Base-by-base conservation (phyloP, 2,329 filamentous ascomycete species). In the Pseudogymnoascus sp. region DNA sequence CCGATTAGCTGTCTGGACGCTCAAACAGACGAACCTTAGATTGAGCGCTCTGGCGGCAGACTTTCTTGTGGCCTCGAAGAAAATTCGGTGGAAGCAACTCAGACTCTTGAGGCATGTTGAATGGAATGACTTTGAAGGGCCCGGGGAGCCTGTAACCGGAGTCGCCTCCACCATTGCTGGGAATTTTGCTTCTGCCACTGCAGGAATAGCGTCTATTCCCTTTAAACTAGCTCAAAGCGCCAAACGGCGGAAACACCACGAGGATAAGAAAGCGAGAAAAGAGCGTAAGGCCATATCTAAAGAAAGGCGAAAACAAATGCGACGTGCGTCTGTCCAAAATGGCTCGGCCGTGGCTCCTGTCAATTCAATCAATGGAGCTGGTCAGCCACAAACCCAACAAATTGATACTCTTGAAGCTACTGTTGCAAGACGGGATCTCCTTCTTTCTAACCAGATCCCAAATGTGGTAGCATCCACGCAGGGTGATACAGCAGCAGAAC, bases 81-180 rank as follows among this genome's bases (percentile, higher is more conserved):
- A 83, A 66, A 70, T 89, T 21, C 79, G 80, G 23, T 90, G 86
- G 83, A 83, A 81, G 63, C 82, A 85, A 64, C 74, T 91, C 56
- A 80, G 83, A 11, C 77, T 91, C 0, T 70, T 89, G 7, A 79
- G 88, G 7, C 86, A 89, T 68, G 83, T 82, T 60, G 87, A 90
- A 68, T 91, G 88, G 87, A 89, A 90, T 67, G 88, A 91, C 68
- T 91, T 90, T 68, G 87, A 89, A 67, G 89, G 89, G 0, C 88
- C 88, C 0, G 88, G 88, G 0, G 88, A 91, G 70, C 88, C 88
- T 0, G 77, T 91, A 11, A 89, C 87, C 0, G 88, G 88, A 2
- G 76, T 83, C 3, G 83, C 84, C 35, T 83, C 84, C 10, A 87
- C 86, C 0, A 68, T 90, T 4, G 78, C 83, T n/a, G 79, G 80